These are phyloP conservation scores for Leucoagaricus sp. DNA, from an alignment of 1,284 basidiomycete species.

Conservation along the genomic window DNA sequence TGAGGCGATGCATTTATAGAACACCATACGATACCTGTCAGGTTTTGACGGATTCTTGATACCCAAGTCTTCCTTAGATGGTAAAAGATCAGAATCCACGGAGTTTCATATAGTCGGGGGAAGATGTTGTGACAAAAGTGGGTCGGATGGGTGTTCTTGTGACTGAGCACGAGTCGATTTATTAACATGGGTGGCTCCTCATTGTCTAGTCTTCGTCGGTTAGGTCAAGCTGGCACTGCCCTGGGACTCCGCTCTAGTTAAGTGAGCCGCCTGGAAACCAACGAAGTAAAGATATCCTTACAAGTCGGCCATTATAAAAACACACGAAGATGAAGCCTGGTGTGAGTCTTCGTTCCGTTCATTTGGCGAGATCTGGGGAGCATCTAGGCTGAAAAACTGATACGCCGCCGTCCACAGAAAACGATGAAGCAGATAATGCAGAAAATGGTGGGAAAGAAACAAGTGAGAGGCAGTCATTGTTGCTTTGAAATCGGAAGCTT, in stretches of 20 bases:
- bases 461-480: not conserved
- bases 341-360: not conserved
- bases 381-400: not conserved
- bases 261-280: not conserved
- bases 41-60: not conserved
- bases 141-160: not conserved
- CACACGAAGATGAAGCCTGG: not conserved
- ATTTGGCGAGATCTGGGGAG: not conserved
- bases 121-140: not conserved
- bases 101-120: constrained; percentile 1
- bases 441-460: constrained; percentile 1
- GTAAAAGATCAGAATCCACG: not conserved
- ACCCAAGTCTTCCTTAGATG: not conserved
- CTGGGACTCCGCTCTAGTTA: not conserved
- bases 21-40: not conserved
- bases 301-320: not conserved
- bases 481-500: no score
- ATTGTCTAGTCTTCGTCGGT: not conserved
- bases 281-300: not conserved
- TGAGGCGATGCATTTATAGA: not conserved
- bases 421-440: constrained; percentile 5
- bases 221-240: not conserved
- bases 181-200: not conserved
- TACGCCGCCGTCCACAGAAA: not conserved
- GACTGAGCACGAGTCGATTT: not conserved